These are phyloP conservation scores for Leucosporidium creatinivorum DNA, from an alignment of 768 basidiomycete species.

Conservation along the genomic window DNA sequence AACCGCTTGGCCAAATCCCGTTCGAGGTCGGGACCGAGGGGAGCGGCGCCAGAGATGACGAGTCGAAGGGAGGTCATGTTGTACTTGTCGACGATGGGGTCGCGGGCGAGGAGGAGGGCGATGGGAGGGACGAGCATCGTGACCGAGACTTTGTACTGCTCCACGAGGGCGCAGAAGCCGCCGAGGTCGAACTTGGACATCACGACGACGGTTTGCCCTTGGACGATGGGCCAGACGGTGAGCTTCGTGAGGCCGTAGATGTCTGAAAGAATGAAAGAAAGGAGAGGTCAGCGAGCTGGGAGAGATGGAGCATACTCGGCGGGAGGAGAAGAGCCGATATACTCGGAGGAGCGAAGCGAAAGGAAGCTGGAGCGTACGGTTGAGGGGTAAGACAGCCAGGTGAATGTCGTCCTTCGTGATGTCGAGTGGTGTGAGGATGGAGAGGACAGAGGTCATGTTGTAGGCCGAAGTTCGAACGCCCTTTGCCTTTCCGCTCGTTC, in stretches of 20 bases:
- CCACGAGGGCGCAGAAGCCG: conserved; percentile 58
- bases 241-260: conserved; percentile 48
- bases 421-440: conserved; percentile 25
- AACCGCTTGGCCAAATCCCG: conserved; percentile 20
- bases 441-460: conserved; percentile 34
- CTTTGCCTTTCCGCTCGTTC: conserved; percentile 74
- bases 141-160: conserved; percentile 56
- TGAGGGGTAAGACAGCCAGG: conserved; percentile 30
- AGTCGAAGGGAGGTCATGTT: conserved; percentile 27
- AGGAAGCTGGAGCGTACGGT: conserved; percentile 9
- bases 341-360: neutral
- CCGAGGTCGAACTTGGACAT: conserved; percentile 65
- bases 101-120: conserved; percentile 29
- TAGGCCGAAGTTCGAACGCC: conserved; percentile 48
- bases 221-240: conserved; percentile 53
- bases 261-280: too few relatives aligned
- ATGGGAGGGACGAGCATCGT: conserved; percentile 35
- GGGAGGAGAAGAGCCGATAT: neutral
- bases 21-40: conserved; percentile 35
- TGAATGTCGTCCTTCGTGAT: conserved; percentile 25
- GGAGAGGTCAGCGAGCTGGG: neutral
- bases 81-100: conserved; percentile 30
- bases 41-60: conserved; percentile 36
- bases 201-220: conserved; percentile 53
- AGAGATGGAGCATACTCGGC: neutral